phyloP scores from a whole-genome alignment of 805 yeast genomes.

The Hanseniaspora pseudoguilliermondii region DNA sequence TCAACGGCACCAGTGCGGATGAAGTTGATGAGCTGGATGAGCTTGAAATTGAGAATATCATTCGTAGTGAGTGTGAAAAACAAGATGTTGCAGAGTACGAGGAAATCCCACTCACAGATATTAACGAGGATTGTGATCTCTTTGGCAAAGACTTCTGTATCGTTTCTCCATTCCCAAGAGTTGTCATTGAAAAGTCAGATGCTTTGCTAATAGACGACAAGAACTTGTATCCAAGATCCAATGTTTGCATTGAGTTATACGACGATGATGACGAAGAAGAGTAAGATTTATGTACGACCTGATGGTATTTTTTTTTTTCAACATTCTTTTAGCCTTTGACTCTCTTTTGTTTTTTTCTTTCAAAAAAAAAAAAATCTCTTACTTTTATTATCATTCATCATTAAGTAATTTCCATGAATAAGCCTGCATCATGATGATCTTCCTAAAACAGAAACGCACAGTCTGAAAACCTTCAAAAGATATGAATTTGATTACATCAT shows the following conservation, averaged over 20 bases:
- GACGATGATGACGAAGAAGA: slow-evolving; percentile 24
- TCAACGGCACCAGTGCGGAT: slow-evolving; percentile 6
- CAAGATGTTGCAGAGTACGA: not conserved
- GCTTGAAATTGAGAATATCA: not conserved
- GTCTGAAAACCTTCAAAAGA: too few relatives aligned
- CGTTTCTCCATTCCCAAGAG: slow-evolving; percentile 52
- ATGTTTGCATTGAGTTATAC: slow-evolving; percentile 39
- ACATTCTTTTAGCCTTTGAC: not conserved
- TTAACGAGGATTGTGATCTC: slow-evolving; percentile 29
- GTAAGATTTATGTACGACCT: slow-evolving; percentile 4
- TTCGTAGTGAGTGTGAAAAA: not conserved
- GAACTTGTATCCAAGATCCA: slow-evolving; percentile 62
- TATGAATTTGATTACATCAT: too few relatives aligned
- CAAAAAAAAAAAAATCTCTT: too few relatives aligned
- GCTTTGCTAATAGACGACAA: slow-evolving; percentile 30
- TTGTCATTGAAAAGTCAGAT: slow-evolving; percentile 29
- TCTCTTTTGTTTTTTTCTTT: not conserved
- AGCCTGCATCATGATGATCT: too few relatives aligned
- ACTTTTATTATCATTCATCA: too few relatives aligned
- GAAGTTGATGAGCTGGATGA: slow-evolving; percentile 10
- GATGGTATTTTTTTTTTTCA: not conserved
- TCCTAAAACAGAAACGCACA: too few relatives aligned
- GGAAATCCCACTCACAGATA: not conserved
- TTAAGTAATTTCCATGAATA: too few relatives aligned
- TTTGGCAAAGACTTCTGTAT: slow-evolving; percentile 34